Conservation (phyloP, 1,284 basidiomycete species). For the Rhodotorula sp. region DNA sequence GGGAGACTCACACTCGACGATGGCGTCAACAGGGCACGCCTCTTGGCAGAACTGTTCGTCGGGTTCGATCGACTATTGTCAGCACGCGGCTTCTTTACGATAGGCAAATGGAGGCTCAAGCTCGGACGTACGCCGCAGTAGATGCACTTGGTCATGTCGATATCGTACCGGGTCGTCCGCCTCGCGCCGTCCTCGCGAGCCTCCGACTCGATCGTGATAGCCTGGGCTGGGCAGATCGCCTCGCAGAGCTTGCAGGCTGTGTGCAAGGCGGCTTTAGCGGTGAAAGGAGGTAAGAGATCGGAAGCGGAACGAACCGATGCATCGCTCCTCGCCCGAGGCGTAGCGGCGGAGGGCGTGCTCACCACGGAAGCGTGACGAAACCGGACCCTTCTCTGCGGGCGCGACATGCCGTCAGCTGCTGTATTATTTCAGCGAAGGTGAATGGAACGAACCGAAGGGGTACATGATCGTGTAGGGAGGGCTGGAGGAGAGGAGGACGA, state of each 20-base stretch:
- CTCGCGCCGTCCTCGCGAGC: constrained; percentile 91
- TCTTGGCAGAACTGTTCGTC: constrained; percentile 62
- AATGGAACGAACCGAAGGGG: constrained; percentile 58
- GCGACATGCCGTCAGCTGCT: constrained; percentile 13
- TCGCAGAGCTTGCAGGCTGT: constrained; percentile 98
- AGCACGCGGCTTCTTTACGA: background rate
- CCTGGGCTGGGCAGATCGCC: constrained; percentile 98
- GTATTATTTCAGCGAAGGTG: accelerated
- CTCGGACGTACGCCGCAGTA: constrained; percentile 61
- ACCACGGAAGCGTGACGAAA: constrained; percentile 96
- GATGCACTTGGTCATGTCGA: constrained; percentile 91
- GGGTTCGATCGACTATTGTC: no score
- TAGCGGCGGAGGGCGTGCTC: constrained; percentile 98
- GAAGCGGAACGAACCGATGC: constrained; percentile 73
- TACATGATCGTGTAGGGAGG: constrained; percentile 99
- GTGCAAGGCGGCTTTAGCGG: background rate
- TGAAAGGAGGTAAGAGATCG: background rate
- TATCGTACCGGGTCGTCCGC: constrained; percentile 96
- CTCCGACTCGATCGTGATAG: constrained; percentile 99
- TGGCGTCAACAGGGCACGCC: constrained; percentile 98
- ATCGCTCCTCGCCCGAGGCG: constrained; percentile 96
- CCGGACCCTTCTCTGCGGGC: constrained; percentile 79
- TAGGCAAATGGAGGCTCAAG: no score
- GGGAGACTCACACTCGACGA: constrained; percentile 83
- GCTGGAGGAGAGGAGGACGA: constrained; percentile 11